Evolutionary conservation across 257 asterid species (phyloP).

Genomic region (Vinca minor): DNA sequence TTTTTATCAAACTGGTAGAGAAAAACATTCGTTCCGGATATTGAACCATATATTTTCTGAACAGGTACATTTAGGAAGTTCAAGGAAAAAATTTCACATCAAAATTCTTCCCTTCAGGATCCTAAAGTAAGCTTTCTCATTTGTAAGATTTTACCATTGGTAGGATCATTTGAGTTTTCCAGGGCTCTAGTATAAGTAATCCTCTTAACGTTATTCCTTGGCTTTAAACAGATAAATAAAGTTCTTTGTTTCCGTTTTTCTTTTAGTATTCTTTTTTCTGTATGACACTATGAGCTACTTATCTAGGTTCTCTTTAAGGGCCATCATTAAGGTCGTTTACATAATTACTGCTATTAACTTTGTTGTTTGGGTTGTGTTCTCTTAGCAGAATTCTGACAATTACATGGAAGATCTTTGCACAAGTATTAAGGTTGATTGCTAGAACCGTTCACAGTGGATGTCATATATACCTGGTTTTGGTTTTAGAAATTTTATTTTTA

Average conservation of each 20-base stretch:
- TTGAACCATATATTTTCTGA: slow-evolving; percentile 2
- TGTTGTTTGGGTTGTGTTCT: slow-evolving; percentile 10
- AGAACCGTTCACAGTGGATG: slow-evolving; percentile 1
- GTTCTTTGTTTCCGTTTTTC: not conserved
- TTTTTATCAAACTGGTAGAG: not conserved
- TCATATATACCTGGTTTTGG: not conserved
- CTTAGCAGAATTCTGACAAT: slow-evolving; percentile 53
- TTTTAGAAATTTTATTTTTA: not conserved
- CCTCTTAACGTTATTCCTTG: not conserved
- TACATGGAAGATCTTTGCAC: slow-evolving; percentile 71
- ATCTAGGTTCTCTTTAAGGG: not conserved
- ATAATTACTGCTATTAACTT: not conserved
- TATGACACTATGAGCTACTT: not conserved
- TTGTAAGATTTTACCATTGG: slow-evolving; percentile 4
- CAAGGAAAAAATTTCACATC: slow-evolving; percentile 66
- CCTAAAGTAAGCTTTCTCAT: slow-evolving; percentile 40
- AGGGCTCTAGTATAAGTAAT: not conserved
- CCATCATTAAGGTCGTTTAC: not conserved
- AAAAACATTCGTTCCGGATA: not conserved
- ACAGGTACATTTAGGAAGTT: slow-evolving; percentile 91
- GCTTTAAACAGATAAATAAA: not conserved
- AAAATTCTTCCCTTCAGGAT: slow-evolving; percentile 38
- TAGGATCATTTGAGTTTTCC: not conserved
- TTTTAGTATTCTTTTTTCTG: not conserved
- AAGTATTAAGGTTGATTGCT: slow-evolving; percentile 54